Percentiles rank a stretch among this genome's conserved stretches.
phyloP scores from a whole-genome alignment of 106 monocot genomes.

The Dendrobium catenatum region DNA sequence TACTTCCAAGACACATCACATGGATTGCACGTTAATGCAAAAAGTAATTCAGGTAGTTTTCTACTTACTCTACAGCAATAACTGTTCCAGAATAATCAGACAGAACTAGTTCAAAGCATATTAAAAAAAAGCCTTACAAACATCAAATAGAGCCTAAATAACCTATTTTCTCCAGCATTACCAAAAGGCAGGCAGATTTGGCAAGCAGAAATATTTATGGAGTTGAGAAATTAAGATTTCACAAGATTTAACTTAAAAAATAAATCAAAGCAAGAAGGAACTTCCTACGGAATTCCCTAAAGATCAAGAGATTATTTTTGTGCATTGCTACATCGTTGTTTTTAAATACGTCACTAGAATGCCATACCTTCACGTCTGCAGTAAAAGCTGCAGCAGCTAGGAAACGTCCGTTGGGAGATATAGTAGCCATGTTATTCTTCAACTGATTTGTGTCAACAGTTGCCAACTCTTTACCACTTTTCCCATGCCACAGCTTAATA shows the following conservation, averaged over 20 bases:
- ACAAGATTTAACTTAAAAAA: neutral
- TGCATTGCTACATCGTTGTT: neutral
- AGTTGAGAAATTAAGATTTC: neutral
- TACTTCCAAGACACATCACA: neutral
- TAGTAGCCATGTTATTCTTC: slow-evolving; percentile 90
- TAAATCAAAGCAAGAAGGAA: neutral
- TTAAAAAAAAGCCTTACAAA: neutral
- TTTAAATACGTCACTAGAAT: neutral
- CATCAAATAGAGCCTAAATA: neutral
- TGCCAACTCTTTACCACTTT: slow-evolving; percentile 88
- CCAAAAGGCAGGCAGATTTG: neutral
- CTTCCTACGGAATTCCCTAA: neutral
- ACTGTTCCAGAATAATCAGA: neutral
- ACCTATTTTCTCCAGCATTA: neutral
- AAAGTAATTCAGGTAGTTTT: neutral
- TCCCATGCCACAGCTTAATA: slow-evolving; percentile 98
- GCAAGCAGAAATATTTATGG: neutral
- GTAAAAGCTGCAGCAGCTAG: slow-evolving; percentile 98
- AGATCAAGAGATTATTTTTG: neutral
- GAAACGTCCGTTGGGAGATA: slow-evolving; percentile 97
- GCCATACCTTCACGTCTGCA: slow-evolving; percentile 94
- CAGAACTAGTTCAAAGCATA: neutral
- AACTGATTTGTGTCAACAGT: slow-evolving; percentile 93
- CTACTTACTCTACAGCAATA: neutral
- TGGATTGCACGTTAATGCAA: neutral